These are phyloP conservation scores for Cladophialophora chaetospira DNA, from an alignment of 2,329 filamentous ascomycete genomes.

Conservation along the genomic window DNA sequence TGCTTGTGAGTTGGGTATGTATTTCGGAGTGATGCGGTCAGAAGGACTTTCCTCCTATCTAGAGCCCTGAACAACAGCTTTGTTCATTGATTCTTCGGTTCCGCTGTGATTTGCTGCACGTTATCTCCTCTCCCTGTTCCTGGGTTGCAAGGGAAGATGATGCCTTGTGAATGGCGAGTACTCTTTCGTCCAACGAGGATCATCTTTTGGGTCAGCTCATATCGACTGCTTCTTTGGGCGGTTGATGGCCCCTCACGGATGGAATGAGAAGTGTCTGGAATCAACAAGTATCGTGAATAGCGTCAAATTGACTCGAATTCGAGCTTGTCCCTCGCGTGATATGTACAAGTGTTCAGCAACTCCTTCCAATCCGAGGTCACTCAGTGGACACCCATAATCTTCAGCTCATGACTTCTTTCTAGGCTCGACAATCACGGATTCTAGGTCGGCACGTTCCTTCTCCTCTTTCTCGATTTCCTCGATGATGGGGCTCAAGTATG, in stretches of 20 bases:
- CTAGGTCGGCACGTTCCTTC: constrained; percentile 68
- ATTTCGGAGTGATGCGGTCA: background rate
- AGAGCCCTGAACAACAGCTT: too few relatives aligned
- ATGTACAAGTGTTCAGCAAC: constrained; percentile 21
- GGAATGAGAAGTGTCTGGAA: too few relatives aligned
- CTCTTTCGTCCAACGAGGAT: too few relatives aligned
- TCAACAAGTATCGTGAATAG: background rate
- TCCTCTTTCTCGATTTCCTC: constrained; percentile 67
- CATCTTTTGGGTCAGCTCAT: too few relatives aligned
- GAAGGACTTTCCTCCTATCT: background rate
- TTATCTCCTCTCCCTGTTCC: too few relatives aligned
- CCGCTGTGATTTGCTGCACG: too few relatives aligned
- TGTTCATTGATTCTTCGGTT: too few relatives aligned
- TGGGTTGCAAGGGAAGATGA: too few relatives aligned
- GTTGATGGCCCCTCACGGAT: too few relatives aligned
- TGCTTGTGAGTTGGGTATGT: too few relatives aligned
- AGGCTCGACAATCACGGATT: constrained; percentile 59
- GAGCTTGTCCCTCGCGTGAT: constrained; percentile 6
- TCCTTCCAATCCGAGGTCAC: background rate
- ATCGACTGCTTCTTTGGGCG: too few relatives aligned
- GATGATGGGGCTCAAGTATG: constrained; percentile 69
- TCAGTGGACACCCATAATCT: background rate
- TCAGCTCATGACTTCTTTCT: constrained; percentile 14
- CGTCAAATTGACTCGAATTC: background rate
- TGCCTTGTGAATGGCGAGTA: too few relatives aligned